phyloP scores from a whole-genome alignment of 345 rosid species.

The Citrus hindsii region DNA sequence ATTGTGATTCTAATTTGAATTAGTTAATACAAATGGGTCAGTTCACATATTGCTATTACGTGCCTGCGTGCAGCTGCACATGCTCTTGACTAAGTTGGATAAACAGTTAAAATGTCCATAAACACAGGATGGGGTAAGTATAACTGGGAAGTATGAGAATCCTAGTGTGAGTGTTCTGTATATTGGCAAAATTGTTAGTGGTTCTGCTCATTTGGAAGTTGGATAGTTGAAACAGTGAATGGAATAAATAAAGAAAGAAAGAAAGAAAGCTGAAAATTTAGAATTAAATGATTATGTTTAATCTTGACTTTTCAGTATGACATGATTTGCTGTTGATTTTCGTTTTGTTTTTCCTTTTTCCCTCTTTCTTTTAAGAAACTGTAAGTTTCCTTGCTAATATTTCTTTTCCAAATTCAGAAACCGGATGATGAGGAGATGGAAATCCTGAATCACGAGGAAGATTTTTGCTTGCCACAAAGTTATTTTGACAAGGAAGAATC shows the following conservation, averaged over 20 bases:
- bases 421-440: conserved; percentile 87
- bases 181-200: not conserved
- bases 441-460: conserved; percentile 82
- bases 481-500: conserved; percentile 80
- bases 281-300: not conserved
- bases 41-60: not conserved
- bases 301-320: not conserved
- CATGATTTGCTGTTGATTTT: too few species aligned
- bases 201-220: not conserved
- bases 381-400: not conserved
- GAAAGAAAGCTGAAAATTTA: not conserved
- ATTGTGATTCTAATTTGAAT: not conserved
- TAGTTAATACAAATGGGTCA: not conserved
- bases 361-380: not conserved
- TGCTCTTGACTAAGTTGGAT: not conserved
- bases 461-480: conserved; percentile 79
- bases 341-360: not conserved
- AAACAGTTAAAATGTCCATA: not conserved
- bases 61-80: too few species aligned
- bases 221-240: not conserved
- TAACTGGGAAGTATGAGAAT: not conserved
- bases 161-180: not conserved
- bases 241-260: not conserved
- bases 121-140: not conserved
- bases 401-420: conserved; percentile 45